phyloP scores from a whole-genome alignment of 495 filamentous ascomycete species.

The Aspergillus wentii region DNA sequence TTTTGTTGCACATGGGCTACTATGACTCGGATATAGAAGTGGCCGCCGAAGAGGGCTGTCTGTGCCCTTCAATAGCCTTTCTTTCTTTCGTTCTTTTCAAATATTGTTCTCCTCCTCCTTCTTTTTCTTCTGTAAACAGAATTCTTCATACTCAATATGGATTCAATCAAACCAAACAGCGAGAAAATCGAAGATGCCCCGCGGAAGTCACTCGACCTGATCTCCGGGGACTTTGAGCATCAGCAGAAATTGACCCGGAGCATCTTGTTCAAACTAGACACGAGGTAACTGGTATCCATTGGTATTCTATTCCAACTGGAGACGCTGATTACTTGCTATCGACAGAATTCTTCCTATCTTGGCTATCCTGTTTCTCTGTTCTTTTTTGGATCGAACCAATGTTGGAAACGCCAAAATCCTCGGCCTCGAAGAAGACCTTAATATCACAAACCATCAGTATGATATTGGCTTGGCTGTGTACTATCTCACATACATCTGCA shows the following conservation, averaged over 20 bases:
- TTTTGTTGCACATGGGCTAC: too few species aligned
- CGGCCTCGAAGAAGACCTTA: slow-evolving; percentile 49
- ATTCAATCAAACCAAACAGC: slow-evolving; percentile 7
- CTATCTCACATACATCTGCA: slow-evolving; percentile 63
- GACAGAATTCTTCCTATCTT: slow-evolving; percentile 58
- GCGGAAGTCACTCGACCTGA: background rate
- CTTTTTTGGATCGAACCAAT: slow-evolving; percentile 51
- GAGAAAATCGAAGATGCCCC: slow-evolving; percentile 14
- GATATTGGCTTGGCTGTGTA: slow-evolving; percentile 52
- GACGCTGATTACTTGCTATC: too few species aligned
- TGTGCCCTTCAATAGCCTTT: too few species aligned
- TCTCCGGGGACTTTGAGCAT: slow-evolving; percentile 6
- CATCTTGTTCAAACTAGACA: slow-evolving; percentile 50
- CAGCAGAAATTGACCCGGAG: slow-evolving; percentile 25
- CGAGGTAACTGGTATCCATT: too few species aligned
- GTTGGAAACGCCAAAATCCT: slow-evolving; percentile 63
- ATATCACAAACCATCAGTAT: slow-evolving; percentile 59
- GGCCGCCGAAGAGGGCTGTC: too few species aligned
- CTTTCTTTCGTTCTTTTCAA: too few species aligned
- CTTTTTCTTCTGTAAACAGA: too few species aligned
- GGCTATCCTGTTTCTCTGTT: slow-evolving; percentile 48
- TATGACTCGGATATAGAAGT: too few species aligned
- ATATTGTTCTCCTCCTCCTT: too few species aligned
- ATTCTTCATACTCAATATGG: too few species aligned
- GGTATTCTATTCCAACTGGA: too few species aligned